Evolutionary conservation across 129 eudicot species (phyloP).

Genomic region (Saussurea involucrata): DNA sequence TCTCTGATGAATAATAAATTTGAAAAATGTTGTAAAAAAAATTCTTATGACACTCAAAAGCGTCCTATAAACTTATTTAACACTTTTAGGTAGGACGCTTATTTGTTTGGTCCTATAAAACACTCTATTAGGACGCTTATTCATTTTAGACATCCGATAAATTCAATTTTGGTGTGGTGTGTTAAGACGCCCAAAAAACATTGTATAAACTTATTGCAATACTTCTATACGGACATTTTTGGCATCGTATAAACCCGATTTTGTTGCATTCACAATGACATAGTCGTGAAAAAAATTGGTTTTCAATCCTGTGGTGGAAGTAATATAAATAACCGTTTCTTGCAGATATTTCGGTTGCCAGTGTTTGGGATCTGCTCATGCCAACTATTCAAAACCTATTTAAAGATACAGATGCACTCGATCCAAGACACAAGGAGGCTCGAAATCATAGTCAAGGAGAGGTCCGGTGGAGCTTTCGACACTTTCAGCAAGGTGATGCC

Average conservation of each 20-base stretch:
- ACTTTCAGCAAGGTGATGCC: constrained; percentile 83
- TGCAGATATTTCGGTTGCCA: constrained; percentile 73
- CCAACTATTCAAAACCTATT: constrained; percentile 81
- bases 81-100: no score
- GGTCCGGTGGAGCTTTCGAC: constrained; percentile 87
- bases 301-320: neutral
- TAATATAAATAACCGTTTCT: neutral
- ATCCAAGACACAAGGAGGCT: constrained; percentile 98
- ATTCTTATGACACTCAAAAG: no score
- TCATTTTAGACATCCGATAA: no score
- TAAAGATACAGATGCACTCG: constrained; percentile 84
- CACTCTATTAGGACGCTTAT: no score
- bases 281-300: neutral
- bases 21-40: no score
- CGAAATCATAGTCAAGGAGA: constrained; percentile 78
- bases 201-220: no score
- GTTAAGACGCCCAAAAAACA: no score
- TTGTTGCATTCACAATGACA: neutral
- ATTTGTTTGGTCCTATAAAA: no score
- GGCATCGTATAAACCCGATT: neutral
- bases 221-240: neutral
- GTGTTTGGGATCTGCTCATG: constrained; percentile 70
- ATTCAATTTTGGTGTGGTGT: no score
- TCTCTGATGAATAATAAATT: no score
- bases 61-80: no score